Base-by-base conservation (phyloP, 2,329 filamentous ascomycete species). In the Colletotrichum lindemuthianum region DNA sequence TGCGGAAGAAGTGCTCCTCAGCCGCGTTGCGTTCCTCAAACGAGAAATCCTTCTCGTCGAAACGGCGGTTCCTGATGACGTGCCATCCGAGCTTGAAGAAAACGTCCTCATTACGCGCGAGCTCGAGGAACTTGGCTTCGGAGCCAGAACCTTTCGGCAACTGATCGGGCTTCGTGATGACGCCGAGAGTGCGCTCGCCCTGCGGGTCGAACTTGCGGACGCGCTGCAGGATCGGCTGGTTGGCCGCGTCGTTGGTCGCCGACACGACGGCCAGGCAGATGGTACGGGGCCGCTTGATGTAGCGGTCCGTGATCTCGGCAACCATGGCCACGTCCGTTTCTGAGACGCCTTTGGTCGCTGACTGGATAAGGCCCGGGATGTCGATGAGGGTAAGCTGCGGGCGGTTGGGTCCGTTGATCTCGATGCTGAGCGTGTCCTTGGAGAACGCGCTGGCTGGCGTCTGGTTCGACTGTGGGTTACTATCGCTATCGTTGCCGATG, bases 221-320 rank as follows among this genome's bases (percentile, higher is more conserved):
- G 32, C 49, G 49, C 39, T 52, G 49, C 15, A 41, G 34, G 49
- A 52, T 41, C 33, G 34, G 49, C 49, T 52, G 49, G 45, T 48
- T 48, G 24, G 41, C 41, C 15, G 44, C 44, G 33, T 90, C 85
- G 41, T 81, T 82, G 55, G 83, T 84, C 1, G 85, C 86, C 0
- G 82, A 84, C 0, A 89, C 78, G 0, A 88, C 83, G 2, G 86
- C 84, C 1, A 90, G 77, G 2, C 89, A 86, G 60, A 91, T 87
- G 68, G 82, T 89, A 6, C 86, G 76, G 0, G 77, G 74, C 10
- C 84, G 79, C 16, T 74, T 72, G 78, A 91, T 88, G 71, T 91
- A 91, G 0, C 72, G 72, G 2, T 80, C 69, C 1, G 88, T 82
- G 10, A 89, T 75, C 0, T 79, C 70, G 6, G 75, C 67, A 6